Percentiles rank a stretch among this genome's conserved stretches.
These are phyloP conservation scores for Uronychia setigera DNA, from an alignment of 73 alveolate species.

Conservation along the genomic window DNA sequence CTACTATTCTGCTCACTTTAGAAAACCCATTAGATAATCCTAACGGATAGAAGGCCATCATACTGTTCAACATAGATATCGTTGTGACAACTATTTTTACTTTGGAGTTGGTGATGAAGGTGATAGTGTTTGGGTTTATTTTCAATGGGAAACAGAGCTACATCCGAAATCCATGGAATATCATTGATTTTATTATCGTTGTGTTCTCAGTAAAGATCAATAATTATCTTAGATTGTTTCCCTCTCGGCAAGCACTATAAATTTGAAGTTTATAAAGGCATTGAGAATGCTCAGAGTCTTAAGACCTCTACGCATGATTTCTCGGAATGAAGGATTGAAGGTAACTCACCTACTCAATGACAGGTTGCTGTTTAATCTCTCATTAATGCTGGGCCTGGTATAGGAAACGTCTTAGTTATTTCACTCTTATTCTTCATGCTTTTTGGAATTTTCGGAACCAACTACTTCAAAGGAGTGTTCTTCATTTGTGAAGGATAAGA, in stretches of 20 bases:
- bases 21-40: constrained; percentile 67
- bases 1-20: constrained; percentile 61
- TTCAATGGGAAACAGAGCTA: constrained; percentile 82
- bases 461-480: constrained; percentile 26
- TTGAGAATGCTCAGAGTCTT: constrained; percentile 8
- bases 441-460: constrained; percentile 36
- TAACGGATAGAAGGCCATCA: too few species aligned
- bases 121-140: constrained; percentile 91
- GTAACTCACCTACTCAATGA: background rate
- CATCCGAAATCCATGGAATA: constrained; percentile 91
- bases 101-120: too few species aligned
- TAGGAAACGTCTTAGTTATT: constrained; percentile 39
- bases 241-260: background rate
- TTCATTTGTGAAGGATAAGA: background rate
- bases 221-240: background rate
- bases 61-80: too few species aligned
- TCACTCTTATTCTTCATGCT: constrained; percentile 43
- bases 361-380: constrained; percentile 43
- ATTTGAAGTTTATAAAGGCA: constrained; percentile 23
- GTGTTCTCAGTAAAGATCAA: constrained; percentile 65
- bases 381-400: constrained; percentile 30
- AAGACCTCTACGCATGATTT: constrained; percentile 8
- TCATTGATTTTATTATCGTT: constrained; percentile 93
- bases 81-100: too few species aligned
- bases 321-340: constrained; percentile 30